These are phyloP conservation scores for Pestalotiopsis fici DNA, from an alignment of 2,329 filamentous ascomycete genomes.

Conservation along the genomic window DNA sequence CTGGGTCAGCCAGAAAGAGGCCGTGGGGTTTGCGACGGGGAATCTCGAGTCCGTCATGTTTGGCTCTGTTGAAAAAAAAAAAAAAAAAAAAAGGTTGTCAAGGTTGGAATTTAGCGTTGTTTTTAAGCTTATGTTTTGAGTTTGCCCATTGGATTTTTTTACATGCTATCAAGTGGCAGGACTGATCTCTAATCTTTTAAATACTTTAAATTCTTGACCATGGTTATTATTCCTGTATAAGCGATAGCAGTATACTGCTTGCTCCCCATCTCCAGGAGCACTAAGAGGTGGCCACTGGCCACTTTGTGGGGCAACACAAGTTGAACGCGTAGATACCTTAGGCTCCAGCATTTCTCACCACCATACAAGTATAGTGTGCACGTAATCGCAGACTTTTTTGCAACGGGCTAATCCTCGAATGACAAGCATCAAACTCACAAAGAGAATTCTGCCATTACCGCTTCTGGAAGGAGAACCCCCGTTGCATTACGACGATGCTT, in stretches of 20 bases:
- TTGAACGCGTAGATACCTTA: conserved; percentile 4
- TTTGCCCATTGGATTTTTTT: not conserved
- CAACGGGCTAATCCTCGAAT: not conserved
- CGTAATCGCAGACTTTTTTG: not conserved
- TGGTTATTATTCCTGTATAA: not conserved
- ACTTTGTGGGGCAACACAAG: not conserved
- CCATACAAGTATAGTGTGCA: conserved; percentile 2
- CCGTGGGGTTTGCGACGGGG: conserved; percentile 2
- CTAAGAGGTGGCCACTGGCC: not conserved
- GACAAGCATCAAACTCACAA: too few relatives aligned
- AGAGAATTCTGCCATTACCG: not conserved
- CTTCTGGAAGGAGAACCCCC: not conserved
- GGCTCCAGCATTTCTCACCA: conserved; percentile 1
- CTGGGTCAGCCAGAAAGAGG: conserved; percentile 3
- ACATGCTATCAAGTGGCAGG: too few relatives aligned
- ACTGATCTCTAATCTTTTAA: not conserved
- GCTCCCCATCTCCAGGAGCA: not conserved
- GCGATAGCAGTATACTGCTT: not conserved
- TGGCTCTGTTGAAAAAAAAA: not conserved
- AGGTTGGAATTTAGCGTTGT: too few relatives aligned
- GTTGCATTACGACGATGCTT: not conserved
- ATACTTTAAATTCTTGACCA: not conserved
- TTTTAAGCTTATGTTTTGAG: not conserved
- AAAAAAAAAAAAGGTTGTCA: not conserved
- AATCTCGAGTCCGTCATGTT: conserved; percentile 1